A percentile compares a stretch with the other conserved stretches of the same genome.
phyloP scores from a whole-genome alignment of 768 basidiomycete genomes.

The Hygrophoropsis aurantiaca region DNA sequence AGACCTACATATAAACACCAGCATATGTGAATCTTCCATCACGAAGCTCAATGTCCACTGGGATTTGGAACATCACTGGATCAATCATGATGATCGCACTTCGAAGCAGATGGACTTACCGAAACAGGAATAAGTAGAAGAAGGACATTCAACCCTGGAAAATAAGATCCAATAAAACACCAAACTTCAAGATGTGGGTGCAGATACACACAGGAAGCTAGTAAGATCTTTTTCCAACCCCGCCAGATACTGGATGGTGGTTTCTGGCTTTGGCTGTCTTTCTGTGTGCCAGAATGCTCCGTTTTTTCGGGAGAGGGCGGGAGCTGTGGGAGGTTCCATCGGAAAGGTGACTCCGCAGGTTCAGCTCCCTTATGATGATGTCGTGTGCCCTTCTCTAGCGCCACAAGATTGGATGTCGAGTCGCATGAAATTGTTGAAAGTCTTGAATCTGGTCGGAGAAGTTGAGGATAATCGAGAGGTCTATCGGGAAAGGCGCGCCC shows the following conservation, averaged over 20 bases:
- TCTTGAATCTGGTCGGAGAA: constrained; percentile 16
- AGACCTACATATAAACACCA: constrained; percentile 63
- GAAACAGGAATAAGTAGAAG: constrained; percentile 65
- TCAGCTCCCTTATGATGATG: constrained; percentile 19
- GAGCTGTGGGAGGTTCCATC: constrained; percentile 27
- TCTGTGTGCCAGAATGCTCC: constrained; percentile 1
- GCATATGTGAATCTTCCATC: constrained; percentile 45
- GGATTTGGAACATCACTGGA: too few species aligned
- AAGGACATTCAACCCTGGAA: constrained; percentile 68
- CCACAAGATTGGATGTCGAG: constrained; percentile 23
- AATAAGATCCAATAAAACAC: neutral
- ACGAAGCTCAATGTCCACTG: constrained; percentile 60
- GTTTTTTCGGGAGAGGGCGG: constrained; percentile 15
- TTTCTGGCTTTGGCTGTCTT: constrained; percentile 2
- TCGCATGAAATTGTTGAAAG: constrained; percentile 22
- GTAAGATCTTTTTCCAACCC: constrained; percentile 55
- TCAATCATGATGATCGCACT: neutral
- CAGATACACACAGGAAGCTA: constrained; percentile 53
- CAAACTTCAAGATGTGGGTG: neutral
- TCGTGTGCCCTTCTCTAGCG: constrained; percentile 9
- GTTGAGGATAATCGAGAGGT: constrained; percentile 1
- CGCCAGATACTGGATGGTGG: constrained; percentile 28
- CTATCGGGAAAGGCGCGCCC: neutral
- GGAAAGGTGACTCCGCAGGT: constrained; percentile 24
- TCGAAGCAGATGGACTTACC: constrained; percentile 37